Evolutionary conservation across 2,329 filamentous ascomycete species (phyloP).

Genomic region (Aspergillus sp.): DNA sequence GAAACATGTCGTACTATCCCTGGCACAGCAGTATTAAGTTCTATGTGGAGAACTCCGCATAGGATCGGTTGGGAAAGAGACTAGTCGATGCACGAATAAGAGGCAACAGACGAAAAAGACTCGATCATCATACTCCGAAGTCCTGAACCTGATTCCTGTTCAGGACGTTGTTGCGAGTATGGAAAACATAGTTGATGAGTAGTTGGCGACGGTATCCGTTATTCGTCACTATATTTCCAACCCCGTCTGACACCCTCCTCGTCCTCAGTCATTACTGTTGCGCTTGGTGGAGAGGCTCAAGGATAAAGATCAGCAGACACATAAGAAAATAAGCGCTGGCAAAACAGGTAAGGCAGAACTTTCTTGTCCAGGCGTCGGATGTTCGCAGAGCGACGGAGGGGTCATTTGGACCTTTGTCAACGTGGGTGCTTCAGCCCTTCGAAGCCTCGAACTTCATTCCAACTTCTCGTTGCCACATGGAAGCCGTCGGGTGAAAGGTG

Average conservation of each 20-base stretch:
- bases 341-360: not conserved
- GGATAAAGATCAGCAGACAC: not conserved
- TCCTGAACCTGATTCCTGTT: not conserved
- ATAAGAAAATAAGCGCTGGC: not conserved
- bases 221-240: not conserved
- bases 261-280: not conserved
- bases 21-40: not conserved
- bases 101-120: not conserved
- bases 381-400: not conserved
- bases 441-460: not conserved
- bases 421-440: not conserved
- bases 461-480: constrained; percentile 2
- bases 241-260: not conserved
- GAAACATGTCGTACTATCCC: not conserved
- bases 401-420: not conserved
- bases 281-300: not conserved
- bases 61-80: not conserved
- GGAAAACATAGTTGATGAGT: too few species aligned
- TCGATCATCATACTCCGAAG: not conserved
- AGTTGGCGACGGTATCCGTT: not conserved
- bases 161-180: not conserved
- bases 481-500: not conserved
- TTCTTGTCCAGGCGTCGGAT: not conserved
- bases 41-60: constrained; percentile 2
- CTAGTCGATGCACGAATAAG: not conserved